Conservation (phyloP, 2,329 filamentous ascomycete genomes). For the Ophiocordyceps camponoti-floridani region DNA sequence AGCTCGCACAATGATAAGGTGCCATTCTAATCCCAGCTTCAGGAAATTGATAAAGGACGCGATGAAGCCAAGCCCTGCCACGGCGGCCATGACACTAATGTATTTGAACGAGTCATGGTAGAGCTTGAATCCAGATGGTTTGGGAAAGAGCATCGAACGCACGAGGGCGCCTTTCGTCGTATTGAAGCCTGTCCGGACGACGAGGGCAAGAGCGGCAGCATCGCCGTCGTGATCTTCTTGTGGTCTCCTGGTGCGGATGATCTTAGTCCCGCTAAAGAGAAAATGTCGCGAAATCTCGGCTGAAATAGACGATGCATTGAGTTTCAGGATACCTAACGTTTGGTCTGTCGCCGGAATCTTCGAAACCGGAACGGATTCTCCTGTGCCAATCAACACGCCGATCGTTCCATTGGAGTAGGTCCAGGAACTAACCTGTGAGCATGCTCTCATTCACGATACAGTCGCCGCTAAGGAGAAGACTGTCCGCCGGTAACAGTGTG, state of each 20-base stretch:
- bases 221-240: conserved; percentile 76
- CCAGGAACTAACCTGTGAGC: conserved; percentile 46
- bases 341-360: conserved; percentile 75
- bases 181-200: conserved; percentile 88
- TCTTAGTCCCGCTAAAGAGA: conserved; percentile 87
- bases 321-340: conserved; percentile 55
- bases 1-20: conserved; percentile 79
- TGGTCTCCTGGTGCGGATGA: conserved; percentile 75
- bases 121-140: conserved; percentile 96
- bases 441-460: conserved; percentile 99
- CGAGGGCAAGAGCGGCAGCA: conserved; percentile 78
- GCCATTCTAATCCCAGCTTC: conserved; percentile 65
- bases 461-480: conserved; percentile 77
- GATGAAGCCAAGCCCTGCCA: conserved; percentile 74
- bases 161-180: conserved; percentile 94
- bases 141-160: conserved; percentile 95
- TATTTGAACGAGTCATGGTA: conserved; percentile 96
- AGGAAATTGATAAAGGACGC: conserved; percentile 91
- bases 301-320: conserved; percentile 66
- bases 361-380: conserved; percentile 91
- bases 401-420: neutral
- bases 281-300: conserved; percentile 77
- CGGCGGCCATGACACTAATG: conserved; percentile 84
- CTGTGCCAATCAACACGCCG: conserved; percentile 13
- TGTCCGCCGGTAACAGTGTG: conserved; percentile 79